Conservation (phyloP, 257 asterid species). For the Solanum pinnatisectum region DNA sequence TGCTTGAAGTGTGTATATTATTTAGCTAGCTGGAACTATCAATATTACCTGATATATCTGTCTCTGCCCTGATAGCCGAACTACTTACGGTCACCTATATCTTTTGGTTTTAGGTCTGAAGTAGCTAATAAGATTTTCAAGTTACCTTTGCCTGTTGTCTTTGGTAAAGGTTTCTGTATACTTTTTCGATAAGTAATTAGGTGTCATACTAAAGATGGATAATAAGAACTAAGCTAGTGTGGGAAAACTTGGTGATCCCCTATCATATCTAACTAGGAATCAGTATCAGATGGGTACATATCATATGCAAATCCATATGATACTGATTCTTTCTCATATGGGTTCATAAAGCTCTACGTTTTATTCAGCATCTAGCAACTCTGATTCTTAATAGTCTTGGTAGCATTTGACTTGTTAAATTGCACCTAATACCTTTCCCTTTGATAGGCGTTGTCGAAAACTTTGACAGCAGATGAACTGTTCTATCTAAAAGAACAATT, state of each 20-base stretch:
- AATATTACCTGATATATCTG: neutral
- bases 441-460: slow-evolving; percentile 67
- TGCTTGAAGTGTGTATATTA: slow-evolving; percentile 39
- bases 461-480: slow-evolving; percentile 61
- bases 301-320: neutral
- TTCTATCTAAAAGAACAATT: slow-evolving; percentile 68
- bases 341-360: neutral
- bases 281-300: neutral
- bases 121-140: neutral
- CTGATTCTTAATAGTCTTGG: neutral
- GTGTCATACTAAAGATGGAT: neutral
- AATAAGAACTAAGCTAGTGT: neutral
- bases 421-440: neutral
- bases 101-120: neutral
- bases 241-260: neutral
- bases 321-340: neutral
- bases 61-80: neutral
- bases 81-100: neutral
- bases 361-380: neutral
- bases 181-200: neutral
- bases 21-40: neutral
- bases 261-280: neutral
- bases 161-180: neutral
- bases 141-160: neutral
- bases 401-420: neutral